Base-by-base conservation (phyloP, 768 basidiomycete species). In the Epithele typhae region DNA sequence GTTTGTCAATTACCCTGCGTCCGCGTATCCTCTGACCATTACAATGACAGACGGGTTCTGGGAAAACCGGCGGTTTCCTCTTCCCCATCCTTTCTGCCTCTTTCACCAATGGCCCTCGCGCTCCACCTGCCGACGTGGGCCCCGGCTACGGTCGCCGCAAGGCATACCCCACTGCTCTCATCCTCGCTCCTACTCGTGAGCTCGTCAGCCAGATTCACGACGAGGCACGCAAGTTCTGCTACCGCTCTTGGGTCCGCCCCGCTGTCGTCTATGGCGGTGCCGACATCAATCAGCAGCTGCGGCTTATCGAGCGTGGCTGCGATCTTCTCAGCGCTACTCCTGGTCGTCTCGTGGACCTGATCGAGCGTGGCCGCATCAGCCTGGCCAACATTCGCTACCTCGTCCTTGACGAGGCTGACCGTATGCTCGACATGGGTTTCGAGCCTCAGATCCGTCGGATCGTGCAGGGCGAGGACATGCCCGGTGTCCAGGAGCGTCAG, bases 381-480 rank as follows among this genome's bases (percentile, higher is more conserved):
- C 79, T 99, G 52, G 82, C 91, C 56, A 97, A 97, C 70, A 85
- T 99, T 73, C 87, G 91, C 60, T 98, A 96, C 68, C 86, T 99
- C 48, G 96, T 99, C 22, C 85, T 99, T 45, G 96, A 99, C 60
- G 96, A 99, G 73, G 96, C 96, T 51, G 96, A 99, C 75, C 89
- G 96, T 61, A 99, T 99, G 96, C 80, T 99, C 62, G 96, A 99
- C 75, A 99, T 99, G 96, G 96, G 96, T 85, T 99, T 99, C 77
- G 96, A 99, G 69, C 96, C 96, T 46, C 96, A 98, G 71, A 99
- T 99, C 62, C 81, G 96, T 54, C 81, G 92, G 25, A 99, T 99
- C 63, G 96, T 99, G 17, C 91, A 99, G 68, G 89, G 90, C 57
- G 92, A 93, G 61, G 96, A 99, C 65, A 99, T 99, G 96, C 92